phyloP scores from a whole-genome alignment of 306 rosid species.

The Oxytropis ochrocephala region DNA sequence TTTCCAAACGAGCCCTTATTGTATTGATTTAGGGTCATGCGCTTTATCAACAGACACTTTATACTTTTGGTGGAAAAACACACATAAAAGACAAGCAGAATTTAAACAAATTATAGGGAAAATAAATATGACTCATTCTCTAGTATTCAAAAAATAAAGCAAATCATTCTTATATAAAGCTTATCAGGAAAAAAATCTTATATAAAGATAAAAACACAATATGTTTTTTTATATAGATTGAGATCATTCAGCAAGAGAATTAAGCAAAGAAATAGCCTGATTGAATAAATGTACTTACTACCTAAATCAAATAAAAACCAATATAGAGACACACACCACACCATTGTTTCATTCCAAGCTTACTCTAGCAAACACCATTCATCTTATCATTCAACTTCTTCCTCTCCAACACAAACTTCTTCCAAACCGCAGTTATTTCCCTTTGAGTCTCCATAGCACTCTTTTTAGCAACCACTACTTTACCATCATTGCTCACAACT shows the following conservation, averaged over 20 bases:
- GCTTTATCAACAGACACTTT: too few species aligned
- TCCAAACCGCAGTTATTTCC: constrained; percentile 74
- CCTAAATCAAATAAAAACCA: not conserved
- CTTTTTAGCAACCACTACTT: constrained; percentile 36
- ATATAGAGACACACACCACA: not conserved
- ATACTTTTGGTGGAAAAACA: not conserved
- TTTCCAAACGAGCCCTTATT: too few species aligned
- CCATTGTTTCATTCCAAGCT: not conserved
- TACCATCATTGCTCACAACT: constrained; percentile 1
- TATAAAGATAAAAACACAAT: not conserved
- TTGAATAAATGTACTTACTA: not conserved
- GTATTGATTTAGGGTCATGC: too few species aligned
- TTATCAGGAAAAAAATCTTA: too few species aligned
- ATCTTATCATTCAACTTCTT: constrained; percentile 70
- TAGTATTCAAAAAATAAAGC: not conserved
- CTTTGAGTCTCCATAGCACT: constrained; percentile 49
- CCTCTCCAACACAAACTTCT: constrained; percentile 67
- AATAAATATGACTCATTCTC: not conserved
- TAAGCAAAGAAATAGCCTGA: constrained; percentile 4
- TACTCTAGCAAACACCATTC: constrained; percentile 53
- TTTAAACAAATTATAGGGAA: not conserved
- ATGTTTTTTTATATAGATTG: not conserved
- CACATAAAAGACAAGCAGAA: not conserved
- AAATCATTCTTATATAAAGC: too few species aligned
- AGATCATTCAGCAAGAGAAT: not conserved